Evolutionary conservation across 768 basidiomycete genomes (phyloP), one percentile per base, ranked within the genome.

Genomic region (Kwoniella dejecticola): DNA sequence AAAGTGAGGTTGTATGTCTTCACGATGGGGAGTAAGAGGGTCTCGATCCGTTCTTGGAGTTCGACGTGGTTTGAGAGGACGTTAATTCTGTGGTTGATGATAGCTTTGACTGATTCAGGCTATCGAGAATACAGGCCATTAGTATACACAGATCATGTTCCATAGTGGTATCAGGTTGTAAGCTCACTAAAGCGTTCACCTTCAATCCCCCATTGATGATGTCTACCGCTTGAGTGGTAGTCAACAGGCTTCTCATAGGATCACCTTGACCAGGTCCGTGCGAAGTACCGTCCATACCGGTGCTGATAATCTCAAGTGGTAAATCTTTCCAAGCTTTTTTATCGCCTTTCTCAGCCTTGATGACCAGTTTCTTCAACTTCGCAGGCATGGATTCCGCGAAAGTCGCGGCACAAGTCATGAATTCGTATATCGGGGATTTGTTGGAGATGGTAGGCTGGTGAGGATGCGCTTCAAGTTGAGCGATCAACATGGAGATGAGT

Each of bases 141-240:
- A n/a, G n/a, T n/a, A n/a, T n/a, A n/a, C n/a, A n/a, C n/a, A n/a
- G n/a, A n/a, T n/a, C n/a, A n/a, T n/a, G n/a, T n/a, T n/a, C n/a
- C n/a, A n/a, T n/a, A n/a, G n/a, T n/a, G n/a, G n/a, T n/a, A n/a
- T n/a, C n/a, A n/a, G n/a, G n/a, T n/a, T n/a, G n/a, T n/a, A 27
- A 0, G 46, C 64, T 40, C 47, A 68, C 68, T 27, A 93, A 83
- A 29, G 89, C 89, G 67, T 91, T 91, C 23, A 82, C 82, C 77
- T 90, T 89, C 23, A 78, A 66, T 15, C 77, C 77, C 26, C 77
- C 77, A 26, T 69, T 52, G 53, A 84, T 76, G 48, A 92, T 73
- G 70, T 90, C 89, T 36, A 87, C 82, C 0, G 90, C 90, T 76
- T 90, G 88, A 1, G 90, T 90, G 23, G 72, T 74, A 12, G 56